phyloP scores from a whole-genome alignment of 495 filamentous ascomycete genomes.

The Hypoxylon subgilvum region DNA sequence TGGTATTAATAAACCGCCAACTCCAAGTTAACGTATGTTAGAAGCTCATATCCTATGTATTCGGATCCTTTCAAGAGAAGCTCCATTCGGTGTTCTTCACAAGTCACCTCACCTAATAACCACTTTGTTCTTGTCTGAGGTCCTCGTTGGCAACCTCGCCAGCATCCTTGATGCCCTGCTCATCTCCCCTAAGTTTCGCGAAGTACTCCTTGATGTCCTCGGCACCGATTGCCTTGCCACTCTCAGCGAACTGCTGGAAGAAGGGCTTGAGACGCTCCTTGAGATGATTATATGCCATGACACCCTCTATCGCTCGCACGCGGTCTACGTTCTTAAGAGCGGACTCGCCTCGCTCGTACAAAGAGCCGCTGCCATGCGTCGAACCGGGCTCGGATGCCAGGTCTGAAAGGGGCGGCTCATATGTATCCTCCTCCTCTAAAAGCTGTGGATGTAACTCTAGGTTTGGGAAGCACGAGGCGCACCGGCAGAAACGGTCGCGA shows the following conservation, averaged over 20 bases:
- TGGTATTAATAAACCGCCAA: conserved; percentile 16
- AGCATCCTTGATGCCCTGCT: conserved; percentile 58
- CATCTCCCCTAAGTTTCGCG: conserved; percentile 89
- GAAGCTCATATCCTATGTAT: conserved; percentile 4
- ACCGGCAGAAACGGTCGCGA: conserved; percentile 77
- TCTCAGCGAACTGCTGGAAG: conserved; percentile 90
- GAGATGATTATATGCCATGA: conserved; percentile 95
- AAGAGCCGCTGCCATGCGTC: conserved; percentile 64
- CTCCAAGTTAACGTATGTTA: conserved; percentile 1
- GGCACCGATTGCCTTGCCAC: conserved; percentile 79
- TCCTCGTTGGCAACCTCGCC: conserved; percentile 54
- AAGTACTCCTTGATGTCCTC: conserved; percentile 97
- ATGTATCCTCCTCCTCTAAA: conserved; percentile 89
- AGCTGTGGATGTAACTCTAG: conserved; percentile 75
- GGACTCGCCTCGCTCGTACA: conserved; percentile 88
- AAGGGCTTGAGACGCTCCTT: conserved; percentile 94
- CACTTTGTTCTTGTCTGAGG: conserved; percentile 64
- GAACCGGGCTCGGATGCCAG: conserved; percentile 50
- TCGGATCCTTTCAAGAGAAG: background rate
- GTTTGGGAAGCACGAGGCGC: conserved; percentile 75
- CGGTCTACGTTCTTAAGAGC: conserved; percentile 89
- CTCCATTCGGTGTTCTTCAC: background rate
- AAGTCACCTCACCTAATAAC: conserved; percentile 50
- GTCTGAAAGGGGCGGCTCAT: conserved; percentile 83
- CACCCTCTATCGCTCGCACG: conserved; percentile 91